Evolutionary conservation across 495 filamentous ascomycete genomes (phyloP).

Genomic region (Aspergillus bridgeri): DNA sequence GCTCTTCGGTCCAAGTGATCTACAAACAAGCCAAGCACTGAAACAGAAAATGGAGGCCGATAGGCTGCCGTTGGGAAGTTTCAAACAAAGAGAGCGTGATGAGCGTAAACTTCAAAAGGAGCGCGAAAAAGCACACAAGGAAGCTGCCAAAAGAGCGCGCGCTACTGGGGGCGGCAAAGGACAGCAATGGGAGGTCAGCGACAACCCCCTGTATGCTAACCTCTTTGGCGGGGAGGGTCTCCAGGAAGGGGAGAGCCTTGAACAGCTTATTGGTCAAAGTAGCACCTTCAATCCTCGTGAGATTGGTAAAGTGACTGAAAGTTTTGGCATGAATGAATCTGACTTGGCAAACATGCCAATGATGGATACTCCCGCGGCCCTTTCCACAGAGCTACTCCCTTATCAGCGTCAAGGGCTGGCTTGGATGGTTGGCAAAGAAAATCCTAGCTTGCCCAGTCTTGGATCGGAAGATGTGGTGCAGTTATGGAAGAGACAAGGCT

Average conservation of each 20-base stretch:
- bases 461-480: slow-evolving; percentile 67
- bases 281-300: slow-evolving; percentile 68
- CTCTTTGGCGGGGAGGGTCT: slow-evolving; percentile 25
- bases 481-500: slow-evolving; percentile 65
- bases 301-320: slow-evolving; percentile 63
- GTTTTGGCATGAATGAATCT: slow-evolving; percentile 65
- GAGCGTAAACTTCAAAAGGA: slow-evolving; percentile 28
- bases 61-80: slow-evolving; percentile 48
- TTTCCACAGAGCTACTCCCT: slow-evolving; percentile 67
- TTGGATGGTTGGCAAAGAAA: slow-evolving; percentile 79
- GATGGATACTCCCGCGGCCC: slow-evolving; percentile 59
- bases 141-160: slow-evolving; percentile 48
- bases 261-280: slow-evolving; percentile 64
- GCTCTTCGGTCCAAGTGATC: slow-evolving; percentile 63
- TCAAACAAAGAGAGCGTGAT: slow-evolving; percentile 35
- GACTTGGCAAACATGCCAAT: slow-evolving; percentile 70
- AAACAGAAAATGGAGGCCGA: slow-evolving; percentile 61
- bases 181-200: slow-evolving; percentile 28
- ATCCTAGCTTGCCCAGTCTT: slow-evolving; percentile 58
- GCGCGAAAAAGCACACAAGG: slow-evolving; percentile 42
- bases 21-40: slow-evolving; percentile 44
- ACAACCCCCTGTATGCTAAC: slow-evolving; percentile 30
- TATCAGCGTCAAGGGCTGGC: slow-evolving; percentile 82
- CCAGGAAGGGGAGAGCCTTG: slow-evolving; percentile 41
- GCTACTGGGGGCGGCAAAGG: slow-evolving; percentile 39